These are phyloP conservation scores for Aureobasidium sp. DNA, from an alignment of 2,329 filamentous ascomycete species.

Conservation along the genomic window DNA sequence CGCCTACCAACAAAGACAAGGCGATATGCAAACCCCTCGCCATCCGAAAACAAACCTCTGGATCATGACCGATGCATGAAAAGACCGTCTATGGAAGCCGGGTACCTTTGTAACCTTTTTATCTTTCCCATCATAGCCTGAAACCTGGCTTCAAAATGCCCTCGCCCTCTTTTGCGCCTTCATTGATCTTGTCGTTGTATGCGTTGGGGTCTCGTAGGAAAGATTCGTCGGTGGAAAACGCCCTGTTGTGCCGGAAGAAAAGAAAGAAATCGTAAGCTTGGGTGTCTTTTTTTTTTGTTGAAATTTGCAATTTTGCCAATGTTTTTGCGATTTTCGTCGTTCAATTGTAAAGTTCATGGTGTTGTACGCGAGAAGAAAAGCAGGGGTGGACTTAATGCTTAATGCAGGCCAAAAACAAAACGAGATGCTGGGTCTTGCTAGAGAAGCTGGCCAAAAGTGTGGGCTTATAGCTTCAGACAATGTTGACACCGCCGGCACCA, in stretches of 20 bases:
- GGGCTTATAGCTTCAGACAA: slow-evolving; percentile 8
- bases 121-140: not conserved
- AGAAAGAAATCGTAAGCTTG: slow-evolving; percentile 12
- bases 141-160: slow-evolving; percentile 9
- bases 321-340: not conserved
- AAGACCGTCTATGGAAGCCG: not conserved
- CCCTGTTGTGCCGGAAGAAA: slow-evolving; percentile 27
- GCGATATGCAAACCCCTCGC: not conserved
- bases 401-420: slow-evolving; percentile 3
- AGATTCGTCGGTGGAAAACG: slow-evolving; percentile 50
- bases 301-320: slow-evolving; percentile 6
- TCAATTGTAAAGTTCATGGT: not conserved
- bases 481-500: not conserved
- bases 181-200: slow-evolving; percentile 26
- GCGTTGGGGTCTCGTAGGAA: slow-evolving; percentile 37
- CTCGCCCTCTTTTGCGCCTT: slow-evolving; percentile 12
- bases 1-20: not conserved
- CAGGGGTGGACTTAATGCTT: slow-evolving; percentile 3
- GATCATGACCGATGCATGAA: not conserved
- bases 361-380: not conserved
- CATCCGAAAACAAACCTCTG: not conserved
- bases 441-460: not conserved
- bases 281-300: not conserved
- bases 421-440: not conserved
- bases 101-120: not conserved